A percentile compares a stretch with the other conserved stretches of the same genome.
Evolutionary conservation across 768 basidiomycete species (phyloP).

Genomic region (Terana coerulea): DNA sequence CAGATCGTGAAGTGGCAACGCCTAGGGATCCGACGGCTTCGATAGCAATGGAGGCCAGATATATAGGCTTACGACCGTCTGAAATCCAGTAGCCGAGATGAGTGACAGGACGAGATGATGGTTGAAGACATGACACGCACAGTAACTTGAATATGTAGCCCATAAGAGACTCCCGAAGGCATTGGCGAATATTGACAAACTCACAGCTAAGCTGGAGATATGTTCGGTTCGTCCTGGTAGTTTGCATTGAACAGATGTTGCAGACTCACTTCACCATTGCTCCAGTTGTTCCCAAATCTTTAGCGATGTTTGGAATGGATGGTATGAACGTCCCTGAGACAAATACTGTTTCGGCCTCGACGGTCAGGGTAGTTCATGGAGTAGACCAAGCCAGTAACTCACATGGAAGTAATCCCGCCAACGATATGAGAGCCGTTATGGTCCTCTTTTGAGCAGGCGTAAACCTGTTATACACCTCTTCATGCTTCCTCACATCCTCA

Average conservation of each 20-base stretch:
- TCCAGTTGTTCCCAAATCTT: conserved; percentile 55
- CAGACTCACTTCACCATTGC: conserved; percentile 52
- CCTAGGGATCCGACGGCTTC: conserved; percentile 57
- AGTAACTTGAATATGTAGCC: conserved; percentile 50
- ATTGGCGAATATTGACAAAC: conserved; percentile 43
- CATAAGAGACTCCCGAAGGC: conserved; percentile 47
- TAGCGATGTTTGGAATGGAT: conserved; percentile 68
- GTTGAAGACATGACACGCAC: conserved; percentile 21
- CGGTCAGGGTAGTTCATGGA: too few species aligned
- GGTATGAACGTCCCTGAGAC: conserved; percentile 69
- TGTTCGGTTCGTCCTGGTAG: too few species aligned
- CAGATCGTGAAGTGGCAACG: conserved; percentile 42
- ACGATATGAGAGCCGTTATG: conserved; percentile 56
- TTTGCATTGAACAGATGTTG: conserved; percentile 7
- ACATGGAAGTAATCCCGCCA: conserved; percentile 64
- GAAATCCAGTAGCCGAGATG: not conserved
- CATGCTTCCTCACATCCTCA: conserved; percentile 13
- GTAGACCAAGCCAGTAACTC: conserved; percentile 21
- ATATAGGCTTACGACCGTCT: conserved; percentile 67
- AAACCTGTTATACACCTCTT: conserved; percentile 58
- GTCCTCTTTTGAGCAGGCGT: conserved; percentile 42
- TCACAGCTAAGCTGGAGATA: conserved; percentile 43
- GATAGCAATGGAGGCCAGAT: conserved; percentile 56
- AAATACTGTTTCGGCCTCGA: conserved; percentile 67
- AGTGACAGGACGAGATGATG: too few species aligned